These are phyloP conservation scores for Golubevia pallescens DNA, from an alignment of 1,284 basidiomycete species.

Conservation along the genomic window DNA sequence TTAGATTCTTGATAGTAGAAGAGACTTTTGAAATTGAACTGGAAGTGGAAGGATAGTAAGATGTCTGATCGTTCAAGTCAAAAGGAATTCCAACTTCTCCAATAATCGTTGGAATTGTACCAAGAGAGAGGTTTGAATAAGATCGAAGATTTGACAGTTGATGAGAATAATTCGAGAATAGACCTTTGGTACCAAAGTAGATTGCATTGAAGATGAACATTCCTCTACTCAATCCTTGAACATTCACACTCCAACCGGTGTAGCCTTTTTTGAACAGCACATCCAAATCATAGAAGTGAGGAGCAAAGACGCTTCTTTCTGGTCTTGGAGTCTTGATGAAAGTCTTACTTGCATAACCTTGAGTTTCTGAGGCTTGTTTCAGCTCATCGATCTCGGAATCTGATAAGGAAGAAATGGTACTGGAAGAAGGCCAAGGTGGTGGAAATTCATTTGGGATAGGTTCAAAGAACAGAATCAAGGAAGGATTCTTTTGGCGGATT, in stretches of 20 bases:
- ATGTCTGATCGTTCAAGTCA: conserved; percentile 43
- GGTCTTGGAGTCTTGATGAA: conserved; percentile 36
- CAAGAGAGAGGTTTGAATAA: conserved; percentile 32
- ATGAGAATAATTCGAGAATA: conserved; percentile 32
- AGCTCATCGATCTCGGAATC: conserved; percentile 9
- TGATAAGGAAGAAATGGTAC: conserved; percentile 5
- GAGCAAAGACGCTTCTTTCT: conserved; percentile 36
- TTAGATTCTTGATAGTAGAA: not conserved
- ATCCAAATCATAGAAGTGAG: conserved; percentile 64
- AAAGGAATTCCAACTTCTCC: conserved; percentile 60
- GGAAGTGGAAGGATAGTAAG: not conserved
- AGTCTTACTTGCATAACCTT: conserved; percentile 28
- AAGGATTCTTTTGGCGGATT: conserved; percentile 9
- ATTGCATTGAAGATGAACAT: conserved; percentile 44
- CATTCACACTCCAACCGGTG: conserved; percentile 49
- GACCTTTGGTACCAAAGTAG: conserved; percentile 44
- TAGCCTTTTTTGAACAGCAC: conserved; percentile 54
- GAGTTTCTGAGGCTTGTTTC: conserved; percentile 15
- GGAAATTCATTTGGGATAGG: conserved; percentile 62
- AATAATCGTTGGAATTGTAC: conserved; percentile 42
- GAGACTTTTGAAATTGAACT: not conserved
- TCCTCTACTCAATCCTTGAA: conserved; percentile 52
- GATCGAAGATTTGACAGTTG: conserved; percentile 33
- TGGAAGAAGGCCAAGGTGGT: conserved; percentile 38
- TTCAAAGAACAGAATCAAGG: conserved; percentile 38